These are phyloP conservation scores for Wallacemonas rigidus DNA, from an alignment of 208 protist species.

Conservation along the genomic window DNA sequence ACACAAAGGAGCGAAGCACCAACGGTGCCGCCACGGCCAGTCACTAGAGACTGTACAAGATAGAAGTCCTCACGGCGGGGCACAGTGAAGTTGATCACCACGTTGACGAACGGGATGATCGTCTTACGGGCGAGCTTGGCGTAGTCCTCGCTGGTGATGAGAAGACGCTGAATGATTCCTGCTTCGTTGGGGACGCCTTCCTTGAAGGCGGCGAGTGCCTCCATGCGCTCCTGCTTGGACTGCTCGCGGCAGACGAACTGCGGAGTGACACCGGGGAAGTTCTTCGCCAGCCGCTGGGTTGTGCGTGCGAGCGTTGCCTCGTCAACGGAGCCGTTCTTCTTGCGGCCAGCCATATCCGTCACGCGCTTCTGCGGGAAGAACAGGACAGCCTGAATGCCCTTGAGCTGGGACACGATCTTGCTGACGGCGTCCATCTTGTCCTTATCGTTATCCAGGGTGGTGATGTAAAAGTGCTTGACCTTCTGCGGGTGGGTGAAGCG, in stretches of 20 bases:
- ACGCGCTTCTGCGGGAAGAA: constrained; percentile 89
- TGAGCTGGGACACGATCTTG: constrained; percentile 84
- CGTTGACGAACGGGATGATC: constrained; percentile 89
- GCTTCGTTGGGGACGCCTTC: constrained; percentile 75
- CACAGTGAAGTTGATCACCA: constrained; percentile 87
- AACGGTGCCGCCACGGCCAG: constrained; percentile 77
- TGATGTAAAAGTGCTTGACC: constrained; percentile 80
- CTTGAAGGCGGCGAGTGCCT: constrained; percentile 84
- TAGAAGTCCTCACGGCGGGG: constrained; percentile 87
- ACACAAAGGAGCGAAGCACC: constrained; percentile 86
- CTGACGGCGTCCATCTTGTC: constrained; percentile 82
- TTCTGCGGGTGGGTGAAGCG: constrained; percentile 81
- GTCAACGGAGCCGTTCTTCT: constrained; percentile 13
- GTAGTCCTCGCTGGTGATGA: constrained; percentile 92
- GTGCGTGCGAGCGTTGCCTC: constrained; percentile 17
- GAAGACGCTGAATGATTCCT: constrained; percentile 83
- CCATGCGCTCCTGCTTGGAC: constrained; percentile 78
- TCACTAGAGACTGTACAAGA: constrained; percentile 79
- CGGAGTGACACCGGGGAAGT: constrained; percentile 81
- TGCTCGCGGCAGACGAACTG: constrained; percentile 79
- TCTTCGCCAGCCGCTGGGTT: constrained; percentile 52
- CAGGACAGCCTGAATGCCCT: constrained; percentile 87
- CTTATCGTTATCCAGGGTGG: constrained; percentile 61
- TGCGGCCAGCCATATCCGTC: constrained; percentile 66
- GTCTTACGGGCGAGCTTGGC: constrained; percentile 89